phyloP scores from a whole-genome alignment of 169 alveolate genomes.

The Theileria parva region DNA sequence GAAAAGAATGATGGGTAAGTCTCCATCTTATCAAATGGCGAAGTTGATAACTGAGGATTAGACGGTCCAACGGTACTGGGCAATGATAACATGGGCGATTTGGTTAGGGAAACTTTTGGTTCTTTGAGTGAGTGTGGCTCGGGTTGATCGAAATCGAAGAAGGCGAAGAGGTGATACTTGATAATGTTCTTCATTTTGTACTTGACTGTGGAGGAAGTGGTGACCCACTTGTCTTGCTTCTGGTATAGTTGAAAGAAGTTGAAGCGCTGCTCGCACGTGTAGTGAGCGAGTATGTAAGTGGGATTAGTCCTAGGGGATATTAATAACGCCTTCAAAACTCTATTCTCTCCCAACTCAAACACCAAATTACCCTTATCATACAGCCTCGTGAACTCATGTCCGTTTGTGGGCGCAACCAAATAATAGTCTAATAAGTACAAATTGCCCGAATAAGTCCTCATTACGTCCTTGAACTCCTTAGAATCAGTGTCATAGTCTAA shows the following conservation, averaged over 20 bases:
- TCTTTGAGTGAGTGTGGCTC: background rate
- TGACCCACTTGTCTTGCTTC: background rate
- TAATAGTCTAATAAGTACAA: background rate
- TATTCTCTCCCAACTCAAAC: background rate
- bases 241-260: background rate
- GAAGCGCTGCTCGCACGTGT: background rate
- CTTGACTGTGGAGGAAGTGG: background rate
- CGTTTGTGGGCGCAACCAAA: background rate
- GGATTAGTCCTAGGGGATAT: background rate
- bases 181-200: constrained; percentile 5
- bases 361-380: background rate
- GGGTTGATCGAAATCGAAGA: background rate
- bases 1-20: background rate
- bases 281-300: background rate
- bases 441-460: background rate
- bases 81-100: background rate
- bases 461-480: background rate
- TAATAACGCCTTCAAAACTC: background rate
- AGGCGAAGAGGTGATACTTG: background rate
- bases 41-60: too few species aligned
- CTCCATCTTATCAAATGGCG: background rate
- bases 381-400: background rate
- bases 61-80: background rate
- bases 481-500: background rate
- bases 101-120: background rate